These are phyloP conservation scores for Fragilaria radians DNA, from an alignment of 108 stramenopile genomes.

Conservation along the genomic window DNA sequence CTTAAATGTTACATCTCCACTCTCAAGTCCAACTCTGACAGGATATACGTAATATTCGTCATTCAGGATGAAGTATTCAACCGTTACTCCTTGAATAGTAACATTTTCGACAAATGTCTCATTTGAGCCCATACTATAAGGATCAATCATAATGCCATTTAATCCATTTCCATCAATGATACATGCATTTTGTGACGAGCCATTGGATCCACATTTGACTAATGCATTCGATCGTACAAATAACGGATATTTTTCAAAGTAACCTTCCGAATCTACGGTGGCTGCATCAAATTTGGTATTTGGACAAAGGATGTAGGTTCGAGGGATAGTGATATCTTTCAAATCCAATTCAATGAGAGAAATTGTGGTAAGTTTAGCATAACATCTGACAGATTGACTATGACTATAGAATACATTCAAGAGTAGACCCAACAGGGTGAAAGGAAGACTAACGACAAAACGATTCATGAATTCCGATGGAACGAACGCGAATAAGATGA, in stretches of 20 bases:
- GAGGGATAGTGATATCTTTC: background rate
- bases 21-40: background rate
- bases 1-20: background rate
- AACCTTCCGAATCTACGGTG: too few relatives aligned
- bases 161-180: background rate
- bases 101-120: slow-evolving; percentile 3
- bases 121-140: background rate
- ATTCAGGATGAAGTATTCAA: too few relatives aligned
- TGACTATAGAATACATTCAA: too few relatives aligned
- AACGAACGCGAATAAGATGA: too few relatives aligned
- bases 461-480: too few relatives aligned
- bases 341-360: background rate
- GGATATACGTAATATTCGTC: background rate
- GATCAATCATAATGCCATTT: background rate
- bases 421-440: too few relatives aligned
- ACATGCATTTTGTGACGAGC: background rate
- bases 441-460: too few relatives aligned
- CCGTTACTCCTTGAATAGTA: background rate
- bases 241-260: too few relatives aligned
- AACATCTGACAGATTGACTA: background rate
- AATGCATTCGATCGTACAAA: background rate
- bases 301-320: background rate
- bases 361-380: background rate
- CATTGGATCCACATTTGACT: background rate
- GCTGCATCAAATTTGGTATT: background rate